Evolutionary conservation across 2,329 filamentous ascomycete species (phyloP), one percentile per base, ranked within the genome.

Genomic region (Neocucurbitaria cava): DNA sequence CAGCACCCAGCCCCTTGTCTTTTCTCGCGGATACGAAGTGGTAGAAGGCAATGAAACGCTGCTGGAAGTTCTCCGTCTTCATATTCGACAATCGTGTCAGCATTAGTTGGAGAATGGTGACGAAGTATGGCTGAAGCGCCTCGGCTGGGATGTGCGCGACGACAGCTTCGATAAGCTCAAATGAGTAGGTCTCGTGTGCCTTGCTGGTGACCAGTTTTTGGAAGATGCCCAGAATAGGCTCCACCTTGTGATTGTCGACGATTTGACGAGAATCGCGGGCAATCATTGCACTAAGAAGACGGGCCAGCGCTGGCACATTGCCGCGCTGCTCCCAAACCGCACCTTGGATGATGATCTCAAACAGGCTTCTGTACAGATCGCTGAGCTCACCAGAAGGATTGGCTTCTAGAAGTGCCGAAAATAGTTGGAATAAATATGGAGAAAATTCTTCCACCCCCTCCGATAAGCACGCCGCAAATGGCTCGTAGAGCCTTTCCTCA

Each of bases 371-470:
- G 81, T 96, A 97, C 71, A 92, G 89, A 23, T 87, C 85, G 2
- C 92, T 91, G 26, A 98, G 82, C 8, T 89, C 83, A n/a, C 86
- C 89, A 0, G 88, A 84, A 0, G 91, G 90, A 66, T 95, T 94
- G 7, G 89, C 87, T 77, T 98, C 94, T 3, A 99, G 84, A 13
- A 99, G 85, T 47, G 94, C 91, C 2, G 94, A 91, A 60, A 98
- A 90, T 31, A 99, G 85, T 74, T 99, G 95, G 82, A 99, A 96
- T 49, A 98, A 88, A 67, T 98, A 99, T 5, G 94, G 95, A 71
- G 92, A 89, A 72, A 99, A 99, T 78, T 99, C 95, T 62, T 92
- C 88, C 23, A 98, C 89, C 68, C 95, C 91, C 61, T 91, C 89
- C 18, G 87, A 84, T 28, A 99, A 82, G 46, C 97, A 89, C 51